Percentiles rank a stretch among this genome's conserved stretches.
Evolutionary conservation across 768 basidiomycete genomes (phyloP).

Genomic region (Krasilnikovozyma curviuscula): DNA sequence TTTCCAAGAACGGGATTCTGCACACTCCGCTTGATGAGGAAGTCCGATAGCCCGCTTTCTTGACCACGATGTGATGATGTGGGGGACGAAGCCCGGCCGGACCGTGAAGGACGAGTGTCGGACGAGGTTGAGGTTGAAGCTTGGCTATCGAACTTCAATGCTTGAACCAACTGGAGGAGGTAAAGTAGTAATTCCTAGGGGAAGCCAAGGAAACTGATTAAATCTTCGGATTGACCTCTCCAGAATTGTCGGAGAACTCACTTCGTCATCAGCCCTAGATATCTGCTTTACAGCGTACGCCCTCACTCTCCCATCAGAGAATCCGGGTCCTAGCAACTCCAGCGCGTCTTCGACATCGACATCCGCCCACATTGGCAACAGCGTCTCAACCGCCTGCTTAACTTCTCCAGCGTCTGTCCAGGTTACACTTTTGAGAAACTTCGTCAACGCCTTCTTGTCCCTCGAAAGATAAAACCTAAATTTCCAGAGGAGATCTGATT

Average conservation of each 20-base stretch:
- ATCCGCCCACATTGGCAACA: conserved; percentile 90
- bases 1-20: conserved; percentile 71
- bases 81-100: conserved; percentile 33
- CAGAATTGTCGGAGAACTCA: conserved; percentile 26
- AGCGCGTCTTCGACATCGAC: conserved; percentile 93
- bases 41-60: conserved; percentile 82
- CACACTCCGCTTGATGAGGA: conserved; percentile 68
- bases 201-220: background rate
- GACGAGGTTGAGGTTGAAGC: conserved; percentile 4
- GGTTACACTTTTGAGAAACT: conserved; percentile 92
- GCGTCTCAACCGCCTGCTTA: conserved; percentile 89
- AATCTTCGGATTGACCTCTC: background rate
- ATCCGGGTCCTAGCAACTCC: conserved; percentile 77
- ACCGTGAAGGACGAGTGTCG: conserved; percentile 30
- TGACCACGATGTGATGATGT: conserved; percentile 20
- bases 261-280: conserved; percentile 82
- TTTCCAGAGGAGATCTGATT: conserved; percentile 95
- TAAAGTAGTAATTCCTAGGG: conserved; percentile 73
- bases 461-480: conserved; percentile 92
- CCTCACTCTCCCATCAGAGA: conserved; percentile 47
- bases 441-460: conserved; percentile 75
- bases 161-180: conserved; percentile 87
- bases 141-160: conserved; percentile 77
- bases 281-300: conserved; percentile 87
- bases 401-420: conserved; percentile 94